Conservation (phyloP, 192 early-diverging fungal species). For the Linnemannia zychae region DNA sequence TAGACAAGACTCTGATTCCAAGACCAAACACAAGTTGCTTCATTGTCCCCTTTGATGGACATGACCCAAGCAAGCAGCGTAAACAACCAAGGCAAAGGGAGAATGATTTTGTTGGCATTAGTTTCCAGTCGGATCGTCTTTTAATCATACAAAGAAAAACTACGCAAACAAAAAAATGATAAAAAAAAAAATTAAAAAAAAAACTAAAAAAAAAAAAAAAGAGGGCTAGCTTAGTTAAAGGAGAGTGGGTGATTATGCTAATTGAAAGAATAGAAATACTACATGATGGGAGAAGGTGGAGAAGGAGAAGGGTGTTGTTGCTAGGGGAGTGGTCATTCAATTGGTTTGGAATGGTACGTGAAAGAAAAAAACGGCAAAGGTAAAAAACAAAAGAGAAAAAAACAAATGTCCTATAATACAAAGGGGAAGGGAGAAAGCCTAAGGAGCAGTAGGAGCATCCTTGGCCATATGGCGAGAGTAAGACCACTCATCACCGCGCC, state of each 20-base stretch:
- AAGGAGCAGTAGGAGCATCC: slow-evolving; percentile 27
- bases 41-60: no score
- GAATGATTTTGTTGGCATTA: not conserved
- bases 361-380: slow-evolving; percentile 6
- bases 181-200: not conserved
- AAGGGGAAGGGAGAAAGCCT: slow-evolving; percentile 1
- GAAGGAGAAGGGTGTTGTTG: not conserved
- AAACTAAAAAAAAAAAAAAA: not conserved
- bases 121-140: not conserved
- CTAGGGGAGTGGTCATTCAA: not conserved
- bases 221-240: not conserved
- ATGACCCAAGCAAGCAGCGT: no score
- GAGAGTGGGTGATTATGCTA: not conserved
- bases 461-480: slow-evolving; percentile 57
- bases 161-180: not conserved
- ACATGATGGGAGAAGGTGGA: not conserved
- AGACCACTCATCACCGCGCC: slow-evolving; percentile 35
- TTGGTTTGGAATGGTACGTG: not conserved
- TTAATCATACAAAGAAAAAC: not conserved
- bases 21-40: not conserved
- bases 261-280: not conserved
- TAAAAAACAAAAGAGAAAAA: not conserved
- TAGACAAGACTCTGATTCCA: not conserved
- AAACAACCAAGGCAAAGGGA: not conserved
- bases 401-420: slow-evolving; percentile 4